phyloP scores from a whole-genome alignment of 2,329 filamentous ascomycete species.

The Sarocladiaceae sp. region DNA sequence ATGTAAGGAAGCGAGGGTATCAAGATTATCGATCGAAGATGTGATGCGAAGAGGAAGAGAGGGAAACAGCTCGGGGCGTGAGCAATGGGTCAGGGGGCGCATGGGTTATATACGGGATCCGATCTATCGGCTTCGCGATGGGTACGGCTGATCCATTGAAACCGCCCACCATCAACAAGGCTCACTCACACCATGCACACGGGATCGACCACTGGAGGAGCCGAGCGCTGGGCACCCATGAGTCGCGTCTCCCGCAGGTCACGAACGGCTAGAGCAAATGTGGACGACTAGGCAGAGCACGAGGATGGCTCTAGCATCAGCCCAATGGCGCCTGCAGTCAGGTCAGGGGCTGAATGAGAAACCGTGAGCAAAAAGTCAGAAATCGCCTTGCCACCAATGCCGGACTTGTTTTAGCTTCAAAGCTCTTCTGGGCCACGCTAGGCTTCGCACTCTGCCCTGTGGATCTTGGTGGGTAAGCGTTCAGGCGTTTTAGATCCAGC shows the following conservation, averaged over 20 bases:
- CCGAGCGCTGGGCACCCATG: too few relatives aligned
- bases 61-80: not conserved
- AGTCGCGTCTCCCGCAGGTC: too few relatives aligned
- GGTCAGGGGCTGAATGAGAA: not conserved
- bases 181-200: too few relatives aligned
- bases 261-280: too few relatives aligned
- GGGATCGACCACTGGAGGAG: too few relatives aligned
- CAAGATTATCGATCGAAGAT: not conserved
- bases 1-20: not conserved
- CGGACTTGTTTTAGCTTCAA: not conserved
- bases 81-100: not conserved
- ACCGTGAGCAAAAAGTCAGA: too few relatives aligned
- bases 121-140: not conserved
- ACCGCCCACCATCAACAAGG: not conserved
- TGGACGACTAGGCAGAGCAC: too few relatives aligned
- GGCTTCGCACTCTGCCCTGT: too few relatives aligned
- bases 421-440: too few relatives aligned
- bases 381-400: not conserved
- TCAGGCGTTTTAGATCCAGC: too few relatives aligned
- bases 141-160: not conserved
- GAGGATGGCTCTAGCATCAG: too few relatives aligned
- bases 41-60: not conserved
- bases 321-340: not conserved
- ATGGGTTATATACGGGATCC: not conserved
- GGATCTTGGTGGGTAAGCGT: too few relatives aligned